These are phyloP conservation scores for Solanum appendiculatum DNA, from an alignment of 257 asterid genomes.

Conservation along the genomic window DNA sequence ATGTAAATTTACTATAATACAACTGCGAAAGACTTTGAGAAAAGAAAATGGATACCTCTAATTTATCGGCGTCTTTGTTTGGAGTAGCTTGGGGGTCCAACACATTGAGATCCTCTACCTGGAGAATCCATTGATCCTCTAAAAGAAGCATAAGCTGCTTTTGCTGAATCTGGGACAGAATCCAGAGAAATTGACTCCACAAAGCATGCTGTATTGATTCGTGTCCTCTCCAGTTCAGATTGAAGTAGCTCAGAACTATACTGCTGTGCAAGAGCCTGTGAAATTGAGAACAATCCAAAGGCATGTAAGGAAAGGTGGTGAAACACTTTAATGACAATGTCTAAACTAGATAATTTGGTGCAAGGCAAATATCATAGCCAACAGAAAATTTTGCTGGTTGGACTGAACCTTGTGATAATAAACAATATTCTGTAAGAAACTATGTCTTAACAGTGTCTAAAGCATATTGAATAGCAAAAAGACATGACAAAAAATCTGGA, in stretches of 20 bases:
- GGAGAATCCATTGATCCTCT: conserved; percentile 61
- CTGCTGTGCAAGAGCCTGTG: conserved; percentile 92
- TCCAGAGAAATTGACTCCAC: conserved; percentile 76
- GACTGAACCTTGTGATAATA: background rate
- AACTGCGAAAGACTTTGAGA: background rate
- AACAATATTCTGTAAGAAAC: background rate
- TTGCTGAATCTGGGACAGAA: conserved; percentile 89
- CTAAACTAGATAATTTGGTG: background rate
- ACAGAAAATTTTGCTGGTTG: background rate
- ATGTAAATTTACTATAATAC: background rate
- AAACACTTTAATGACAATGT: background rate
- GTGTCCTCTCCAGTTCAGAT: conserved; percentile 82
- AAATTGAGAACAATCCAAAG: background rate
- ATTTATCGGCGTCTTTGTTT: conserved; percentile 76
- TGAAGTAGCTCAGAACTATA: conserved; percentile 82
- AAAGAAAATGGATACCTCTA: background rate
- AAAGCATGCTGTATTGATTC: conserved; percentile 92
- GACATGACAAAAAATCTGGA: background rate
- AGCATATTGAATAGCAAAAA: background rate
- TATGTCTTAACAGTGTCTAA: background rate
- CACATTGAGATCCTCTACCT: conserved; percentile 39
- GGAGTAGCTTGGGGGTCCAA: conserved; percentile 66
- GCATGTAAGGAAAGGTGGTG: background rate
- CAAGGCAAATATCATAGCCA: background rate
- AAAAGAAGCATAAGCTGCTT: conserved; percentile 95